Conservation (phyloP, 2,329 filamentous ascomycete species). For the Pseudocercospora fijiensis region DNA sequence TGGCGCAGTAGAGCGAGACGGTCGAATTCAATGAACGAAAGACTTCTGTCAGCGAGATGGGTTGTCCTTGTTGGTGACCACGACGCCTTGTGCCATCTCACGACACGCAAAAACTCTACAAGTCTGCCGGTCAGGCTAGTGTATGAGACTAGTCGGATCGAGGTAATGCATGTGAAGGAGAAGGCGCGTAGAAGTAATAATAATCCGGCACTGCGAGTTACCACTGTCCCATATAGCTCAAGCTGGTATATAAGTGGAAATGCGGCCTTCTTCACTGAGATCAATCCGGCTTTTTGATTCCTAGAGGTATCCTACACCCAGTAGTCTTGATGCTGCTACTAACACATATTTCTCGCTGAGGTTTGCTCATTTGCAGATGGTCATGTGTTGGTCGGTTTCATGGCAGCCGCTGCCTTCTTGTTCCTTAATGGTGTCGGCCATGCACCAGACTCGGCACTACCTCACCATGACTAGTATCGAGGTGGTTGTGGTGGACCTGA, state of each 20-base stretch:
- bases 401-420: neutral
- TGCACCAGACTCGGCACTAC: neutral
- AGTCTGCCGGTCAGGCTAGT: neutral
- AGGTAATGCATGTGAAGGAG: slow-evolving; percentile 2
- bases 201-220: neutral
- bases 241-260: neutral
- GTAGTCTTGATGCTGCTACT: neutral
- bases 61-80: slow-evolving; percentile 1
- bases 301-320: neutral
- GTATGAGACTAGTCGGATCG: slow-evolving; percentile 1
- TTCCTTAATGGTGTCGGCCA: neutral
- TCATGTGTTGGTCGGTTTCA: neutral
- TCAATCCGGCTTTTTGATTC: neutral
- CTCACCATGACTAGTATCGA: slow-evolving; percentile 24
- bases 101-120: neutral
- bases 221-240: neutral
- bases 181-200: neutral
- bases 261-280: neutral
- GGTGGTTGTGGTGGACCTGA: slow-evolving; percentile 21
- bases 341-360: neutral
- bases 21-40: slow-evolving; percentile 9
- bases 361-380: neutral
- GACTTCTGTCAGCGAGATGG: neutral
- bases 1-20: slow-evolving; percentile 9
- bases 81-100: neutral